A percentile compares a stretch with the other conserved stretches of the same genome.
These are phyloP conservation scores for Beauveria varroae DNA, from an alignment of 2,329 filamentous ascomycete species.

Conservation along the genomic window DNA sequence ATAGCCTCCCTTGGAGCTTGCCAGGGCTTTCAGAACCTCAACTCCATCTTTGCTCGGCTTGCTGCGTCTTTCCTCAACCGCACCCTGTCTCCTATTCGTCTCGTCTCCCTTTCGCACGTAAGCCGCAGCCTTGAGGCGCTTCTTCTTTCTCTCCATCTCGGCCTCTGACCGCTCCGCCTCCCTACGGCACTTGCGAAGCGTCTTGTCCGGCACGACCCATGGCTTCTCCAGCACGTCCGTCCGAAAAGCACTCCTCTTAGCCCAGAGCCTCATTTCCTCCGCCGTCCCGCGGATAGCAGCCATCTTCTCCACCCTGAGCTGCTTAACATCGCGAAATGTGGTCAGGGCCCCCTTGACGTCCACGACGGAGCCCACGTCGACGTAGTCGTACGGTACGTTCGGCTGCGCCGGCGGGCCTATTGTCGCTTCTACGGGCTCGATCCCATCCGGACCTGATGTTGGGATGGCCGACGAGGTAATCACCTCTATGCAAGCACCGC, in stretches of 20 bases:
- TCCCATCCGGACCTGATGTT: neutral
- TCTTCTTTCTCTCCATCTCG: slow-evolving; percentile 20
- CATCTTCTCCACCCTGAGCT: slow-evolving; percentile 47
- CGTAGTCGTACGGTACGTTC: slow-evolving; percentile 18
- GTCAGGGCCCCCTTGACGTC: slow-evolving; percentile 49
- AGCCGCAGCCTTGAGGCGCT: slow-evolving; percentile 16
- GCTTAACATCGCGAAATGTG: slow-evolving; percentile 39
- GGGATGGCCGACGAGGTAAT: slow-evolving; percentile 12
- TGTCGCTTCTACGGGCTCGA: neutral
- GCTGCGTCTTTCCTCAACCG: neutral
- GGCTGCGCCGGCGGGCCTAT: neutral
- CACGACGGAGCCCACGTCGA: slow-evolving; percentile 47
- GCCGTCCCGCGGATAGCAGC: slow-evolving; percentile 42
- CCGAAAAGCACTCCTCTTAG: slow-evolving; percentile 43
- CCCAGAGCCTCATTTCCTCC: slow-evolving; percentile 53
- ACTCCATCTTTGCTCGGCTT: slow-evolving; percentile 2
- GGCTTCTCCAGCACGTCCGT: slow-evolving; percentile 40
- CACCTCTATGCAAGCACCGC: slow-evolving; percentile 48
- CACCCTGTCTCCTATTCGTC: neutral
- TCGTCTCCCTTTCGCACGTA: neutral
- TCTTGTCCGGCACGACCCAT: slow-evolving; percentile 45
- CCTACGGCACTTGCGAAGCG: slow-evolving; percentile 42
- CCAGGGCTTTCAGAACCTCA: slow-evolving; percentile 10
- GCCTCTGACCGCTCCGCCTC: slow-evolving; percentile 33
- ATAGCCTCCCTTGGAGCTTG: slow-evolving; percentile 22